phyloP scores from a whole-genome alignment of 306 rosid species.

The Adenanthera pavonina region DNA sequence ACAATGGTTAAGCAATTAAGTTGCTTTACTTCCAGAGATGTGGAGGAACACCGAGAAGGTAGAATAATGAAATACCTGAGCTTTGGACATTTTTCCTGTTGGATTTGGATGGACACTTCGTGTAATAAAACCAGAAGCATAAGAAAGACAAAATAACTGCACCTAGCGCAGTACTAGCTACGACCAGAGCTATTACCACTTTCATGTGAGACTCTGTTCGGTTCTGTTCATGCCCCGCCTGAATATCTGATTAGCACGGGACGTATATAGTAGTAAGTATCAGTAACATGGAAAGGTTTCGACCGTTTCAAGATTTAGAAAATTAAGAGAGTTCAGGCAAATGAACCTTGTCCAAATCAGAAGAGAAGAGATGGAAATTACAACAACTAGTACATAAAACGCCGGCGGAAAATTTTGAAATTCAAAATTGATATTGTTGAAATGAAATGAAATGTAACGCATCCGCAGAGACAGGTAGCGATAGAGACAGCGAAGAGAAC shows the following conservation, averaged over 20 bases:
- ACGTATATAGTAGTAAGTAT: slow-evolving; percentile 14
- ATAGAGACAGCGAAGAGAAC: slow-evolving; percentile 35
- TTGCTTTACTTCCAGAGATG: slow-evolving; percentile 3
- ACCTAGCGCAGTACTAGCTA: slow-evolving; percentile 55
- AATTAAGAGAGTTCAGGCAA: slow-evolving; percentile 33
- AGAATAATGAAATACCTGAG: slow-evolving; percentile 43
- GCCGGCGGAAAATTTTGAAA: slow-evolving; percentile 41
- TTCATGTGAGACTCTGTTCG: slow-evolving; percentile 61
- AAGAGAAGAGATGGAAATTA: neutral
- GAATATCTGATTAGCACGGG: slow-evolving; percentile 50
- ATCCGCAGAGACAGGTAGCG: slow-evolving; percentile 30
- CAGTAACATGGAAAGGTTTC: slow-evolving; percentile 3
- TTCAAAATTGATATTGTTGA: slow-evolving; percentile 50
- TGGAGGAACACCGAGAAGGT: slow-evolving; percentile 21
- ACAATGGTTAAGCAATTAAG: neutral
- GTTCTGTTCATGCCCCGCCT: slow-evolving; percentile 47
- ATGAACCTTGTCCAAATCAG: slow-evolving; percentile 23
- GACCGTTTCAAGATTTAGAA: slow-evolving; percentile 2
- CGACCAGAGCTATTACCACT: slow-evolving; percentile 54
- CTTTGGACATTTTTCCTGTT: slow-evolving; percentile 46
- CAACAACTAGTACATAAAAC: slow-evolving; percentile 40
- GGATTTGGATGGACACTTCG: slow-evolving; percentile 49
- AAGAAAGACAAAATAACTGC: slow-evolving; percentile 50
- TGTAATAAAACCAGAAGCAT: slow-evolving; percentile 63
- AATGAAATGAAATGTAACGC: neutral